A percentile compares a stretch with the other conserved stretches of the same genome.
Conservation (phyloP, 106 monocot genomes). For the Dendrobium nobile region DNA sequence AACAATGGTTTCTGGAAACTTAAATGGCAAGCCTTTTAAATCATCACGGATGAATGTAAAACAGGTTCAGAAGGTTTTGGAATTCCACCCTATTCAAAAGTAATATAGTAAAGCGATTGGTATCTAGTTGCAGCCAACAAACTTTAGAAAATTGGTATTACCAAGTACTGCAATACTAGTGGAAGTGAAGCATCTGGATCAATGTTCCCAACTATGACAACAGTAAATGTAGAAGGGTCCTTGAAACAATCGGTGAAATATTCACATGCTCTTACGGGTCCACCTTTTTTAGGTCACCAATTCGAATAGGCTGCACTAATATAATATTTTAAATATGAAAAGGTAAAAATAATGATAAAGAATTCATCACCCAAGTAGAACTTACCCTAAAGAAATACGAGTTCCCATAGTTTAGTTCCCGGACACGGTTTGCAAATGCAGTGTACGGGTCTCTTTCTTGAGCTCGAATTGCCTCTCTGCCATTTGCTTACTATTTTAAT, state of each 20-base stretch:
- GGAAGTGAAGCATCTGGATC: slow-evolving; percentile 65
- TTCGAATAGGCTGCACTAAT: slow-evolving; percentile 72
- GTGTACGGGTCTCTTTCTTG: slow-evolving; percentile 99
- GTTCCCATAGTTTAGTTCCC: slow-evolving; percentile 93
- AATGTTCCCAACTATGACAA: slow-evolving; percentile 89
- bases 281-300: slow-evolving; percentile 81
- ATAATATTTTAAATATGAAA: slow-evolving; percentile 13
- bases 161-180: slow-evolving; percentile 87
- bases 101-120: slow-evolving; percentile 2
- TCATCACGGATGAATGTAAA: slow-evolving; percentile 78
- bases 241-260: slow-evolving; percentile 87
- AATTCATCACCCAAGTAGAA: slow-evolving; percentile 1
- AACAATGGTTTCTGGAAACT: slow-evolving; percentile 75
- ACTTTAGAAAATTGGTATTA: slow-evolving; percentile 26
- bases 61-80: slow-evolving; percentile 52
- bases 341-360: neutral
- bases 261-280: slow-evolving; percentile 87
- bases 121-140: neutral
- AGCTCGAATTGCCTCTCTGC: slow-evolving; percentile 93
- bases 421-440: slow-evolving; percentile 85
- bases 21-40: slow-evolving; percentile 90
- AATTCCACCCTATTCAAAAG: slow-evolving; percentile 78
- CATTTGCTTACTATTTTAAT: slow-evolving; percentile 99
- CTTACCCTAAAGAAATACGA: slow-evolving; percentile 90
- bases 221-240: slow-evolving; percentile 95